These are phyloP conservation scores for Chlorella ohadii DNA, from an alignment of 139 green algal genomes.

Conservation along the genomic window DNA sequence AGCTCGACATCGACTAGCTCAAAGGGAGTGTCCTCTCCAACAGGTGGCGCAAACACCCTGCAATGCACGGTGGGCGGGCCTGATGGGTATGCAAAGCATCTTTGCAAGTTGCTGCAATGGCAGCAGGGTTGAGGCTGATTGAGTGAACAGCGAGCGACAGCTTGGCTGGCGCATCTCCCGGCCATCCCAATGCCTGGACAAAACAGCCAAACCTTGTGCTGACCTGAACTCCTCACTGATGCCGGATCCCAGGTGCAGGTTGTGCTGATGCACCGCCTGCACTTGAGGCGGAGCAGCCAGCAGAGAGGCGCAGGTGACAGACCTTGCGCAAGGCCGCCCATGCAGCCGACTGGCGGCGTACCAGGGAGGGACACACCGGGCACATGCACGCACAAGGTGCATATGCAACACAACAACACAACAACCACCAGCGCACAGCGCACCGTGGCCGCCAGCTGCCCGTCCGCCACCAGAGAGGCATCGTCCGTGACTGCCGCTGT, in stretches of 20 bases:
- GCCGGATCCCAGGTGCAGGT: conserved; percentile 15
- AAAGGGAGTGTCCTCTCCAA: conserved; percentile 27
- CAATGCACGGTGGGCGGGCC: neutral
- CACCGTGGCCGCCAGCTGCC: neutral
- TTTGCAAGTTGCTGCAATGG: too few species aligned
- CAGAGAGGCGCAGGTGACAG: too few species aligned
- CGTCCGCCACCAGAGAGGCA: neutral
- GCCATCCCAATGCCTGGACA: too few species aligned
- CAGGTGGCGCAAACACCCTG: conserved; percentile 39
- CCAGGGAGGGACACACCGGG: too few species aligned
- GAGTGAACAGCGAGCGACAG: too few species aligned
- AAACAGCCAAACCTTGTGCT: neutral
- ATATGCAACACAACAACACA: too few species aligned
- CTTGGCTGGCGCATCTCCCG: too few species aligned
- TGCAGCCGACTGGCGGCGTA: too few species aligned
- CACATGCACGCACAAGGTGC: too few species aligned
- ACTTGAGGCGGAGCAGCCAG: neutral
- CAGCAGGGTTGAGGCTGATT: too few species aligned
- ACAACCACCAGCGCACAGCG: neutral
- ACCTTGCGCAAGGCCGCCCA: too few species aligned
- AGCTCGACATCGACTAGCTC: conserved; percentile 48
- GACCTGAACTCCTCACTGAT: conserved; percentile 23
- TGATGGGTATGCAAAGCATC: too few species aligned
- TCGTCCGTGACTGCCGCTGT: neutral
- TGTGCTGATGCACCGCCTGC: conserved; percentile 7